Conservation (phyloP, 176 grass and related monocot genomes). For the Lolium perenne region DNA sequence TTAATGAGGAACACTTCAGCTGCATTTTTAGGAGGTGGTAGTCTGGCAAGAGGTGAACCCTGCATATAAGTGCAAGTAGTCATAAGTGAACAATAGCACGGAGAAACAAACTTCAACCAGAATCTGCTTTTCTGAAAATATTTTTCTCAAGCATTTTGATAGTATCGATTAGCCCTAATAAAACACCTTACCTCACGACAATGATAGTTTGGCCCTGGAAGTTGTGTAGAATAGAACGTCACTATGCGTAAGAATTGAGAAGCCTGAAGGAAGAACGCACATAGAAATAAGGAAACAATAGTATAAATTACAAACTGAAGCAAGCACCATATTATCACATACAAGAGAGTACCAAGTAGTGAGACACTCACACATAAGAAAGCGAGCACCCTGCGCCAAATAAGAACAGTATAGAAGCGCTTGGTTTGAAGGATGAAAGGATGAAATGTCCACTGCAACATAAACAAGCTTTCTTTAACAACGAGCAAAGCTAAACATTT, state of each 20-base stretch:
- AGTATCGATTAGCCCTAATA: neutral
- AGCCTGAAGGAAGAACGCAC: conserved; percentile 51
- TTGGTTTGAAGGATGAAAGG: conserved; percentile 84
- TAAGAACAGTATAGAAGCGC: conserved; percentile 81
- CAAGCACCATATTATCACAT: neutral
- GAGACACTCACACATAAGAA: conserved; percentile 78
- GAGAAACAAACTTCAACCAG: neutral
- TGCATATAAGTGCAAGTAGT: conserved; percentile 30
- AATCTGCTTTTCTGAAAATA: conserved; percentile 1
- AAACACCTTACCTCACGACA: conserved; percentile 67
- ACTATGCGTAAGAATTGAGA: conserved; percentile 84
- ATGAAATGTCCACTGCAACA: conserved; percentile 87
- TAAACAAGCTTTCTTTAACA: neutral
- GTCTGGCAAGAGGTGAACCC: conserved; percentile 78
- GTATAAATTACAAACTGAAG: conserved; percentile 2
- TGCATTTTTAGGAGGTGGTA: conserved; percentile 68
- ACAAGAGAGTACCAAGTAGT: conserved; percentile 11
- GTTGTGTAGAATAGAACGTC: conserved; percentile 89
- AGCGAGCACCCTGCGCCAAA: conserved; percentile 84
- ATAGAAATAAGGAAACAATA: neutral
- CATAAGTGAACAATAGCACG: neutral
- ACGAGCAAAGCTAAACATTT: conserved; percentile 4
- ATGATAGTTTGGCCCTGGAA: conserved; percentile 95
- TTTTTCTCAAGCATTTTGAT: neutral
- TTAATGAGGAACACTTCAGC: conserved; percentile 79